Evolutionary conservation across 75 land plant species (phyloP), one percentile per base, ranked within the genome.

Genomic region (Picea glauca): DNA sequence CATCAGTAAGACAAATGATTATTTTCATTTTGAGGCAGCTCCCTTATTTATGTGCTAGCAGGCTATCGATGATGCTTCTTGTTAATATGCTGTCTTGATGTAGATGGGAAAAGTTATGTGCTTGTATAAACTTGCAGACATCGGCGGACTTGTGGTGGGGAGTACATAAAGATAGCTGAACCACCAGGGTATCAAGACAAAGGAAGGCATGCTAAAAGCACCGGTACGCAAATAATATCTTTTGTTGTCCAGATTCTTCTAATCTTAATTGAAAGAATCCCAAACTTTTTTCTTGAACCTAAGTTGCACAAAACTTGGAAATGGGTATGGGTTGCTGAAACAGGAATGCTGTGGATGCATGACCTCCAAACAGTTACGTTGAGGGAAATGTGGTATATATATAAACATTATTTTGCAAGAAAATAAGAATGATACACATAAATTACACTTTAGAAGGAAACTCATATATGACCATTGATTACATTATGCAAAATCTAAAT

Each of bases 101-200:
- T 62, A 15, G 31, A 77, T 61, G 76, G 32, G 40, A 13, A 21
- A 26, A 23, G 35, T 26, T 56, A 40, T 32, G n/a, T 50, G 58
- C 5, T 1, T 79, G 50, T 58, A 18, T 35, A 38, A 56, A 15
- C 60, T 58, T 79, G 56, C 62, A 84, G 85, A 12, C 85, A 84
- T 81, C 66, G 76, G 57, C 56, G 38, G 38, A 58, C 26, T 32
- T 84, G 85, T 72, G 74, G 83, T 17, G 85, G 85, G 13, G 61
- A 68, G 20, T 81, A 84, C 60, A 58, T 75, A 65, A 84, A 84
- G 73, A 67, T 81, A 58, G 83, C 85, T 64, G 85, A 84, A 35
- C 83, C 85, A 17, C 58, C 62, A 57, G 83, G 62, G 21, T 81
- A 81, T 64, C 79, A 50, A 26, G 79, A 77, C 21, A 77, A 65